phyloP scores from a whole-genome alignment of 2,329 filamentous ascomycete genomes.

The Chrysoporthe austroafricana region DNA sequence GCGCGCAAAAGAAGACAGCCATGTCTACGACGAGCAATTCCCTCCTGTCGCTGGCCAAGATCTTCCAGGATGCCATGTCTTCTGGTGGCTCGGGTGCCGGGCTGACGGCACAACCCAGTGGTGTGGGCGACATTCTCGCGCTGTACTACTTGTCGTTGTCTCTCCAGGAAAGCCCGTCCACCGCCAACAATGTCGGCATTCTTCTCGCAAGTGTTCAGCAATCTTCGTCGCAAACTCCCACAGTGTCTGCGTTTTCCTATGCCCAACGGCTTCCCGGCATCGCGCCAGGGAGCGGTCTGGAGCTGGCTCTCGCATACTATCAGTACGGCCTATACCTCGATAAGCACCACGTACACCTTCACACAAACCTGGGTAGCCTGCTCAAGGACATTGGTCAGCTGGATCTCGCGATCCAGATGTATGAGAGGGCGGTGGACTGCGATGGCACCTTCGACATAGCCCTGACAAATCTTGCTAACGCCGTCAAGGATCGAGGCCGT shows the following conservation, averaged over 20 bases:
- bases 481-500: conserved; percentile 93
- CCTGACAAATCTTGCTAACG: conserved; percentile 93
- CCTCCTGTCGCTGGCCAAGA: conserved; percentile 91
- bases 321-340: conserved; percentile 91
- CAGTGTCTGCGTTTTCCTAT: conserved; percentile 34
- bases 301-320: conserved; percentile 89
- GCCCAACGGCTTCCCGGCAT: conserved; percentile 71
- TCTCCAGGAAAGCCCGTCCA: conserved; percentile 93
- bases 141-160: conserved; percentile 95
- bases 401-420: conserved; percentile 92
- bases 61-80: conserved; percentile 95
- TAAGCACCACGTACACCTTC: conserved; percentile 87
- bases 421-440: conserved; percentile 89
- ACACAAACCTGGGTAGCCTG: conserved; percentile 93
- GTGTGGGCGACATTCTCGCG: conserved; percentile 89
- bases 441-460: conserved; percentile 97
- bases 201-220: conserved; percentile 94
- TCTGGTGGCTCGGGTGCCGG: conserved; percentile 63
- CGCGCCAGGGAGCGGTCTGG: conserved; percentile 81
- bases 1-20: conserved; percentile 74
- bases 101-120: conserved; percentile 65
- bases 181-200: conserved; percentile 97
- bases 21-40: conserved; percentile 96
- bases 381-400: conserved; percentile 96
- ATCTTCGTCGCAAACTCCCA: conserved; percentile 42